Evolutionary conservation across 345 rosid genomes (phyloP).

Genomic region (Populus pruinosa): DNA sequence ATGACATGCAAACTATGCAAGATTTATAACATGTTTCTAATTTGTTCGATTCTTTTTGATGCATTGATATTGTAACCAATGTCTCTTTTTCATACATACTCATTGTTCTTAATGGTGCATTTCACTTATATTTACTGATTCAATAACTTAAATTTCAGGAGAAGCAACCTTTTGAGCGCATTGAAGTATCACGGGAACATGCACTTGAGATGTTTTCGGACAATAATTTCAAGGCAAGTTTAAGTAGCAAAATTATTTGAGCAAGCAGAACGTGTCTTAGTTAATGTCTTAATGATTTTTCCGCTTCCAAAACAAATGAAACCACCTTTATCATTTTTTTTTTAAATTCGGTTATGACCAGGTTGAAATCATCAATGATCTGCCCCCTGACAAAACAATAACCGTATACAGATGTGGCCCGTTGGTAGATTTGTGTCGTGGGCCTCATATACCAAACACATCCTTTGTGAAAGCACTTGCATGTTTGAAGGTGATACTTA

Average conservation of each 20-base stretch:
- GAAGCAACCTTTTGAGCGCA: conserved; percentile 92
- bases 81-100: neutral
- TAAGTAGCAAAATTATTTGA: conserved; percentile 2
- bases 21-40: neutral
- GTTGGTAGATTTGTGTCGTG: conserved; percentile 93
- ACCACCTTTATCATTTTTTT: neutral
- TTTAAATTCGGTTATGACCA: conserved; percentile 27
- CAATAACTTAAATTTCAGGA: conserved; percentile 37
- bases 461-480: conserved; percentile 92
- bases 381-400: conserved; percentile 86
- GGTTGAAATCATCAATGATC: conserved; percentile 86
- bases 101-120: neutral
- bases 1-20: neutral
- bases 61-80: neutral
- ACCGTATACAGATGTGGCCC: conserved; percentile 98
- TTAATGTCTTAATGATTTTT: neutral
- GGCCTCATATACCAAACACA: conserved; percentile 98
- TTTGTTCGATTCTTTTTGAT: neutral
- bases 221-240: conserved; percentile 75
- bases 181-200: conserved; percentile 86
- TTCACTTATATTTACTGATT: neutral
- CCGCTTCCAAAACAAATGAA: conserved; percentile 7
- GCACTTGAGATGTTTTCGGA: conserved; percentile 91
- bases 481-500: conserved; percentile 68
- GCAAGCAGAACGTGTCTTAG: neutral